Conservation (phyloP, 129 eudicot species). For the Helichrysum umbraculigerum region DNA sequence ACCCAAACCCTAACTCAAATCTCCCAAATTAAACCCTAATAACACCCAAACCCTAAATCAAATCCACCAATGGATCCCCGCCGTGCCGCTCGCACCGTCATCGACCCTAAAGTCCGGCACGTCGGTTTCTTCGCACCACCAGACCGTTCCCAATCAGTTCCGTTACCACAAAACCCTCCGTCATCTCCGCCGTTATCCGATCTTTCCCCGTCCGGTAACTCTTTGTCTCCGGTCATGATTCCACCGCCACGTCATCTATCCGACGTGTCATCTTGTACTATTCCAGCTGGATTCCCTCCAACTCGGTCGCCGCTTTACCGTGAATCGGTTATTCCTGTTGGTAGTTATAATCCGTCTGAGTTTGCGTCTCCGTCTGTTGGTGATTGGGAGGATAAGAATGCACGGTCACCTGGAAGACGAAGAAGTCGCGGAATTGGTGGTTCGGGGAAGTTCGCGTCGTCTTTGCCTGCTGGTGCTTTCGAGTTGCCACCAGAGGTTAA, state of each 20-base stretch:
- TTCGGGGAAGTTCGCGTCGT: conserved; percentile 56
- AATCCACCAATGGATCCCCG: conserved; percentile 61
- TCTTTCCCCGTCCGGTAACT: conserved; percentile 64
- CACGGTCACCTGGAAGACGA: conserved; percentile 35
- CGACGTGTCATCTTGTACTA: conserved; percentile 41
- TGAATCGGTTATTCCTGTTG: conserved; percentile 44
- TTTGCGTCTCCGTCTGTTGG: conserved; percentile 35
- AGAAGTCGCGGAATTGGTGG: conserved; percentile 28
- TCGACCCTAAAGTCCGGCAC: conserved; percentile 87
- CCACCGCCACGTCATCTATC: conserved; percentile 76
- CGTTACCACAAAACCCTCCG: conserved; percentile 34
- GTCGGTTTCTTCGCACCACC: conserved; percentile 82
- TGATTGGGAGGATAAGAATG: conserved; percentile 42
- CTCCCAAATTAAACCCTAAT: not conserved
- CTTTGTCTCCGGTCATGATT: conserved; percentile 90
- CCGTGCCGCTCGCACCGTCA: conserved; percentile 61
- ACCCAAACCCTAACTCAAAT: not conserved
- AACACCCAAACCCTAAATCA: not conserved
- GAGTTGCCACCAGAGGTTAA: conserved; percentile 49
- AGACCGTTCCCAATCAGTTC: conserved; percentile 55
- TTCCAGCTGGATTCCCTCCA: conserved; percentile 25
- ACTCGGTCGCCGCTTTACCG: conserved; percentile 1
- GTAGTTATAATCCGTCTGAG: conserved; percentile 46
- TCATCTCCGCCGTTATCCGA: conserved; percentile 48
- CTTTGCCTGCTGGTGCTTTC: conserved; percentile 62